Evolutionary conservation across 352 stramenopile genomes (phyloP), one percentile per base, ranked within the genome.

Genomic region (Globisporangium recalcitrans): DNA sequence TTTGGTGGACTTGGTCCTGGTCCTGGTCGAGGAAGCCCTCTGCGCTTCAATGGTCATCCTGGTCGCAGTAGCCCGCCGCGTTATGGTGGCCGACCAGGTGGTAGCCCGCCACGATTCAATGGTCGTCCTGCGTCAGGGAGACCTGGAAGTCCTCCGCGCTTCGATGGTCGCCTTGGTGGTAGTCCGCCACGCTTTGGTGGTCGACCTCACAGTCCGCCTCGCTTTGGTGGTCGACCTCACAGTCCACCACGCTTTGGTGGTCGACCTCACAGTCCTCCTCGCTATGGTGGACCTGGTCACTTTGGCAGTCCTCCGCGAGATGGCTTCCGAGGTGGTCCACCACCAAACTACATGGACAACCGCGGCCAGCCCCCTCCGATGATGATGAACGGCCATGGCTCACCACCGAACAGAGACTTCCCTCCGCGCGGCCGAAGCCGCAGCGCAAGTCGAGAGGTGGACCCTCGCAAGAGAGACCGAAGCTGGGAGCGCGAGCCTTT

Each of bases 381-480:
- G 60, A 74, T 64, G 60, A 77, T 68, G 63, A 73, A 67, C 52
- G 67, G 66, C 49, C 36, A 54, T 31, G 42, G 52, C 5, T 34
- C 42, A 19, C 32, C 36, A 19, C 59, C 10, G 13, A n/a, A 38
- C 52, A 42, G 65, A 1, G 51, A 40, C 2, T 66, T 58, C 2
- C 66, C 65, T 40, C 66, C 72, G 42, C 72, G 72, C 36, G 68
- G 73, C 29, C 59, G 64, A 22, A 71, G 65, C 31, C 75, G 71
- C 24, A 82, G 74, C 55, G 68, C 26, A 14, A 48, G 62, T 14
- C 53, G 54, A 6, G 62, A 63, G 10, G 29, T 36, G n/a, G 47
- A 59, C 13, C 5, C 22, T 1, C 62, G 62, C 36, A 67, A 67
- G 10, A 55, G 62, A 48, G 62, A 63, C 34, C 53, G 62, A 10